Evolutionary conservation across 1,284 basidiomycete species (phyloP), one percentile per base, ranked within the genome.

Genomic region (Cutaneotrichosporon sp.): DNA sequence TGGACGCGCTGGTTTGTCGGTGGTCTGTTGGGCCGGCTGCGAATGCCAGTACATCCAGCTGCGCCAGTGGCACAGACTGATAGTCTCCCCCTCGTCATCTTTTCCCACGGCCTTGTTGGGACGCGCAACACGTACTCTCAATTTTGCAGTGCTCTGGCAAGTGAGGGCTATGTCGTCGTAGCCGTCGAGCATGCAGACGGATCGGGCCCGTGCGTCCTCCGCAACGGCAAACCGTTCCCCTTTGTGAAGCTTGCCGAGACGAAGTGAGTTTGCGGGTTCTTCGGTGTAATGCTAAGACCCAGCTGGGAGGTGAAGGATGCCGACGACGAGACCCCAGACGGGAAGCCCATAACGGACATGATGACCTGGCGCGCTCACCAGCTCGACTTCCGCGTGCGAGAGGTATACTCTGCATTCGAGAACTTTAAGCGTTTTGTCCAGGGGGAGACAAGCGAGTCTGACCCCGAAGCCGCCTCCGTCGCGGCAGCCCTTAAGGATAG

Each of bases 151-250:
- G 78, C 80, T 14, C 72, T 90, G 22, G 88, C 87, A 2, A 81
- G 85, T 3, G 79, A 83, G 44, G 88, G 88, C 3, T 83, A 80
- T 59, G 82, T 90, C 12, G 87, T 90, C 1, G 76, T 88, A 25
- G 83, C 85, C 2, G 70, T 90, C 35, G 86, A 89, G 64, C 88
- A 90, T 66, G 78, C 82, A 16, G 88, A 90, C 68, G 87, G 87
- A 0, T 84, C 84, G 2, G 83, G 79, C 1, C 81, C 82, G 12
- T 43, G 42, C 14, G 38, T 41, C 11, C 14, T 41, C 4, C 38
- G 38, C 24, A 16, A 41, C 12, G 38, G 38, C 24, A 41, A 41
- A 24, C 10, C 22, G 24, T 24, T 24, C 20, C 20, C 24, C 12
- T 41, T 41, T 24, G n/a, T 16, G 3, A 20, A 14, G 24, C 22